Evolutionary conservation across 768 basidiomycete species (phyloP).

Genomic region (Pseudohyphozyma bogoriensis): DNA sequence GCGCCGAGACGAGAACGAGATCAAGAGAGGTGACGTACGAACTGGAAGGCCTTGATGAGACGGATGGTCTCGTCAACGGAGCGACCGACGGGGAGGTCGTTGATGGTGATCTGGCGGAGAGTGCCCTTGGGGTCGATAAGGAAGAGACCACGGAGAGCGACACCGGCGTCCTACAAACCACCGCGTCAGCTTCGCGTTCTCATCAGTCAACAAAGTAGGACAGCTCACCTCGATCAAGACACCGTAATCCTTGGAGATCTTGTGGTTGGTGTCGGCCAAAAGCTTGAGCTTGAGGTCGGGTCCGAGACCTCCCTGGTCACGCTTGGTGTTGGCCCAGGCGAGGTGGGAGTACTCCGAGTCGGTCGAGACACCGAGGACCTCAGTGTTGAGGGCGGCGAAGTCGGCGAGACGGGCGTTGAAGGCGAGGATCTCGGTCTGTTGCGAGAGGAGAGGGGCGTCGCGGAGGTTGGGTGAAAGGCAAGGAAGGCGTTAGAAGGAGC

Average conservation of each 20-base stretch:
- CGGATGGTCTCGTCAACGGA: constrained; percentile 88
- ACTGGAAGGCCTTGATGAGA: constrained; percentile 88
- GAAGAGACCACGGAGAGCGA: constrained; percentile 77
- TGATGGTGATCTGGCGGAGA: constrained; percentile 50
- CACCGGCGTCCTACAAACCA: constrained; percentile 52
- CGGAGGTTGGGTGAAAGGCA: too few relatives aligned
- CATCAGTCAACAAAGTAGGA: neutral
- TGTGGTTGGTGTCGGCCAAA: constrained; percentile 67
- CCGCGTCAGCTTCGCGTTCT: neutral
- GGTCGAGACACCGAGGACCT: constrained; percentile 75
- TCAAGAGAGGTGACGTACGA: constrained; percentile 41
- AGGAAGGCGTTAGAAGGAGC: constrained; percentile 48
- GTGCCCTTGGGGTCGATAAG: constrained; percentile 75
- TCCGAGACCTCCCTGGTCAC: constrained; percentile 79
- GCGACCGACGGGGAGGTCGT: constrained; percentile 89
- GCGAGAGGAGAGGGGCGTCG: constrained; percentile 5
- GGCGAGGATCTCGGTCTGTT: constrained; percentile 78
- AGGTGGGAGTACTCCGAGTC: constrained; percentile 56
- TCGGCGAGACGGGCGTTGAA: constrained; percentile 77
- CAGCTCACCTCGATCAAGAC: constrained; percentile 56
- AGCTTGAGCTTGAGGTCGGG: constrained; percentile 77
- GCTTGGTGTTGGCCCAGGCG: constrained; percentile 51
- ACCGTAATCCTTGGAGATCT: constrained; percentile 72
- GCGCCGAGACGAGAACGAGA: constrained; percentile 39
- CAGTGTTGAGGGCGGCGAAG: constrained; percentile 63